Evolutionary conservation across 1,284 basidiomycete species (phyloP), one percentile per base, ranked within the genome.

Genomic region (Bjerkandera adusta): DNA sequence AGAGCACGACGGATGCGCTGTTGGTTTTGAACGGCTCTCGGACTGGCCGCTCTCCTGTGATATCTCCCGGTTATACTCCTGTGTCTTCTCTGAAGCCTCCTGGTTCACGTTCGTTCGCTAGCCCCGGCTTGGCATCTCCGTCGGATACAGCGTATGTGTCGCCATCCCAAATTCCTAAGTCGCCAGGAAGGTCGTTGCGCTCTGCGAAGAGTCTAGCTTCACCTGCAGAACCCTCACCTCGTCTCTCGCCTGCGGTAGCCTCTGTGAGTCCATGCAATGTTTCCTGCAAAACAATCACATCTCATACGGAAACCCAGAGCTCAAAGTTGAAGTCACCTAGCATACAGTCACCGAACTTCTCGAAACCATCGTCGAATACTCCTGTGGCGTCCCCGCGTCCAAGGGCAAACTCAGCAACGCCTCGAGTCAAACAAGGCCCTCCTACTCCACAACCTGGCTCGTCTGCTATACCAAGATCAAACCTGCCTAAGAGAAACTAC

Each of bases 401-500:
- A 7, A 20, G 7, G 12, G 18, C 22, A n/a, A 8, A 50, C 0
- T 47, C 47, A 13, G 48, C 47, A 8, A 24, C 10, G 7, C 47
- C 45, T 22, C 10, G 43, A 1, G 13, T 48, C 18, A 33, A 25
- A 32, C 39, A 29, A 30, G 27, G n/a, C n/a, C n/a, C n/a, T n/a
- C n/a, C n/a, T n/a, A n/a, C n/a, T n/a, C n/a, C n/a, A n/a, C n/a
- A n/a, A n/a, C n/a, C n/a, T n/a, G n/a, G n/a, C n/a, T n/a, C 22
- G 24, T 16, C 27, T 10, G 13, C 41, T 13, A n/a, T 24, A 2
- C 43, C 43, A 3, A 55, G 52, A 30, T 57, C 57, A 4, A 35
- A 49, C 30, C 34, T 58, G 3, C 57, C 57, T 2, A 36, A 51
- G 20, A 21, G 20, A 15, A 36, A 38, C 25, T 34, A 39, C 12